Evolutionary conservation across 129 eudicot species (phyloP), one percentile per base, ranked within the genome.

Genomic region (Helianthus tuberosus): DNA sequence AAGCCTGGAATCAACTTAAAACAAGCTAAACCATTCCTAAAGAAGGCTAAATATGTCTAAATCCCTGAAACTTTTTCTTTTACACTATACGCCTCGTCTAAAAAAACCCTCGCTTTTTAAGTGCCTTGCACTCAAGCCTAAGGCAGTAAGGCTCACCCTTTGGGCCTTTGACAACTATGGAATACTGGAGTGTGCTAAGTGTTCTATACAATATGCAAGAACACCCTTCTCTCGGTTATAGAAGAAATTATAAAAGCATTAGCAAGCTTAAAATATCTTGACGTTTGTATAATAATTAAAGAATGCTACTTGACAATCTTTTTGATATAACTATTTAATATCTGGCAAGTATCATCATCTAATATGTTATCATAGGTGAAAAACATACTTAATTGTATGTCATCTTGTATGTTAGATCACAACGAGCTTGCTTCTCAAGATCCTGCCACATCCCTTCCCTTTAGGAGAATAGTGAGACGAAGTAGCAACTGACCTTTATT

Each of bases 401-500:
- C 53, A 53, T 70, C 11, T 36, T 16, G 23, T 38, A 17, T 51
- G 51, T 16, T 54, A n/a, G 65, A 54, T 71, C 35, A 52, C 35
- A 3, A 35, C 50, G 49, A 54, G 48, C 15, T 52, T 69, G 5
- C 15, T 32, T 35, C 14, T 51, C 17, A 12, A 35, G 15, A 70
- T 8, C 2, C 29, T 8, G 46, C 55, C 16, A 27, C 66, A 13
- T 61, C 23, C 39, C 14, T 36, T n/a, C 25, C 6, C 55, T 10
- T 17, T 43, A 66, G 54, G 46, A 2, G 8, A 17, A 16, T 14
- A 25, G 47, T 23, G 67, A 44, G 57, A 72, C 55, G 23, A 57
- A 72, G 66, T 43, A 58, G 49, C 57, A 43, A 23, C 17, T 71
- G 66, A 23, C 11, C 7, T 17, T 68, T 36, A 20, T 57, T 39